These are phyloP conservation scores for Clitoria ternatea DNA, from an alignment of 306 rosid species.

Conservation along the genomic window DNA sequence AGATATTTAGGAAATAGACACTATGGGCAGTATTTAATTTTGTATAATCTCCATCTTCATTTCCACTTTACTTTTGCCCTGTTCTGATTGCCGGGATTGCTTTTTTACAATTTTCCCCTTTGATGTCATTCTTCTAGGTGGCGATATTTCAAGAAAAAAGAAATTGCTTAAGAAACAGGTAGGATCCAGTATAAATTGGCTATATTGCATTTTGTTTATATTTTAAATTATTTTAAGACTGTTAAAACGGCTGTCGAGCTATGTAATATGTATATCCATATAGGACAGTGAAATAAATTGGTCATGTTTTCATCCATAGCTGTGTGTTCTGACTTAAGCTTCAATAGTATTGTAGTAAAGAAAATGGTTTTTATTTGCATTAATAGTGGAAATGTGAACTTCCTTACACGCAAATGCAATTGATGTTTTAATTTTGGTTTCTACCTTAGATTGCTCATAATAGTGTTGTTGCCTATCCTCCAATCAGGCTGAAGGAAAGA, in stretches of 20 bases:
- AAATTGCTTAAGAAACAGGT: slow-evolving; percentile 93
- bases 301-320: neutral
- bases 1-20: slow-evolving; percentile 18
- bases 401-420: neutral
- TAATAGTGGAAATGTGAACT: neutral
- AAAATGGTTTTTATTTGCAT: neutral
- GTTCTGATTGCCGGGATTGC: neutral
- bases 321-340: neutral
- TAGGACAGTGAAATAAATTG: neutral
- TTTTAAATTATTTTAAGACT: neutral
- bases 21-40: neutral
- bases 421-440: neutral
- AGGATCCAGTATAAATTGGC: neutral
- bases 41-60: neutral
- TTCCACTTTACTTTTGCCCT: neutral
- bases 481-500: slow-evolving; percentile 89
- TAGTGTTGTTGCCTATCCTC: slow-evolving; percentile 1
- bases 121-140: slow-evolving; percentile 48
- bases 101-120: neutral
- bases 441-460: slow-evolving; percentile 1
- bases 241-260: neutral
- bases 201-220: neutral
- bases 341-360: neutral
- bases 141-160: slow-evolving; percentile 85
- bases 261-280: neutral